Evolutionary conservation across 164 flowering plant genomes (phyloP), one percentile per base, ranked within the genome.

Genomic region (Nymphaea thermarum): DNA sequence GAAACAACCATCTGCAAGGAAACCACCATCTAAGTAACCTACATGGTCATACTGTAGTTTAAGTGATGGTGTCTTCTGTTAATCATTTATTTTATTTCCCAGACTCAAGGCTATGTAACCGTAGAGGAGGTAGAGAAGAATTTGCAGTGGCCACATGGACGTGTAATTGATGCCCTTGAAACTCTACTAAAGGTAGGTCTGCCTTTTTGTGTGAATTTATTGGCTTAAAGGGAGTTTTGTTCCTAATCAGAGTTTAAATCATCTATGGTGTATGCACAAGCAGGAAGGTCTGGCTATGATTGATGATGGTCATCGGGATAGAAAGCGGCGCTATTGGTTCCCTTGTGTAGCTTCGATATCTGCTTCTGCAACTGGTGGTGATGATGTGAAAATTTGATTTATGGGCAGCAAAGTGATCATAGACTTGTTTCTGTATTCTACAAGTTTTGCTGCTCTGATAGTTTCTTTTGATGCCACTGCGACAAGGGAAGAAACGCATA

Each of bases 231-330:
- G 11, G 12, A 10, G 36, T 25, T 25, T 25, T 25, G 36, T 25
- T 25, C 36, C 36, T 51, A 10, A 51, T 51, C 57, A 51, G 14
- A 8, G 14, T 51, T 51, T 47, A 47, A 14, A 8, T 51, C 57
- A 51, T 5, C 14, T 8, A 51, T 15, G 57, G 14, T 51, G 57
- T 51, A 10, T 51, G 12, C 14, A 15, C 57, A 65, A 77, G 70
- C 95, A 94, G 99, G 99, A 94, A 71, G 96, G 98, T 66, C 96
- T 91, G 72, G 89, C 99, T 16, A 94, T 94, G 99, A 83, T 94
- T 43, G 99, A 94, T 76, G 88, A 91, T 71, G 99, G 99, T 36
- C 92, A 94, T 66, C 82, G 68, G 69, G 99, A 90, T 74, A 87
- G 99, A 12, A 85, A 74, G 71, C 83, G 91, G 3, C 82, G 91